Evolutionary conservation across 1,139 yeast species (phyloP), one percentile per base, ranked within the genome.

Genomic region (Diutina scorzettiae): DNA sequence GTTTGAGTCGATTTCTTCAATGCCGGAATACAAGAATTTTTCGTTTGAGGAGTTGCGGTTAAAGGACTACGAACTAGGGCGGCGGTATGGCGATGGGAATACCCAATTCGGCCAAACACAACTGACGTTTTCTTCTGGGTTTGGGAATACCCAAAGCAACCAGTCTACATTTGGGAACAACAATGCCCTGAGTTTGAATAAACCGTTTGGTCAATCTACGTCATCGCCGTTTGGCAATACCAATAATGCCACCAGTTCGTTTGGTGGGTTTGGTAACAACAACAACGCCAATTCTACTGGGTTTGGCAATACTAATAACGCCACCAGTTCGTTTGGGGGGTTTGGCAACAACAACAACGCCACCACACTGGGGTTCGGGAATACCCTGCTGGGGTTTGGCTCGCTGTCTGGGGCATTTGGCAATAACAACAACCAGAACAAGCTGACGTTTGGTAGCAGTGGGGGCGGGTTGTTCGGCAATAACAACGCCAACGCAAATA

Each of bases 41-140:
- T 83, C 95, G 0, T 75, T 81, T 53, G 96, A 89, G 59, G 98
- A 91, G 58, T 71, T 91, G 60, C 73, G 99, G 58, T 65, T 75
- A 51, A 91, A 83, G 59, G 99, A 91, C 62, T 91, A 91, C 57
- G 78, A 79, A 53, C 85, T 79, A 48, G 77, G 76, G 47, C 71
- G 94, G 50, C 73, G 79, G 44, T 77, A 53, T 49, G 83, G 81
- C n/a, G 68, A 60, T 43, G 56, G 56, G 20, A 3, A 9, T 19
- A 17, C 3, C n/a, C 14, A 8, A 3, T 37, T 37, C 27, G 39
- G 39, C 9, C 39, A 24, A 23, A 3, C 39, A 14, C n/a, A 7
- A 16, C 12, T 2, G 16, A 5, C 37, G 25, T 6, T 6, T 23
- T 23, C 20, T n/a, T 24, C 17, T 12, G 39, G 39, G 29, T 23